Evolutionary conservation across 306 rosid species (phyloP).

Genomic region (Alnus rubra): DNA sequence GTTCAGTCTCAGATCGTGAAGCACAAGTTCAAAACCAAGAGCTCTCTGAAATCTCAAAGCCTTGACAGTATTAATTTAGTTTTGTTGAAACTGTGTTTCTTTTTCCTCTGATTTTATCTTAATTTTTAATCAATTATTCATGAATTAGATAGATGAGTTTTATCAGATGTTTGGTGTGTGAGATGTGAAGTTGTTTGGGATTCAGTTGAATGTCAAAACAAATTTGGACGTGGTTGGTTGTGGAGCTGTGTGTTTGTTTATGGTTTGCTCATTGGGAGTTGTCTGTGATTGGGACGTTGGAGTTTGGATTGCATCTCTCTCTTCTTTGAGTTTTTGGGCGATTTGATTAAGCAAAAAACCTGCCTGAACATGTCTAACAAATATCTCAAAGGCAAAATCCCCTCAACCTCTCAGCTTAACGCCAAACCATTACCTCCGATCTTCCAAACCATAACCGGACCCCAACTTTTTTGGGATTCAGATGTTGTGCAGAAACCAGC

Average conservation of each 20-base stretch:
- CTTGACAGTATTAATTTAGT: neutral
- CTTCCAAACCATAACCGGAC: neutral
- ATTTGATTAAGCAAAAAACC: no score
- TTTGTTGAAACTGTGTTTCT: neutral
- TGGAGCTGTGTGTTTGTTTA: neutral
- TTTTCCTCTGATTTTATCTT: neutral
- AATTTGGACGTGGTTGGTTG: neutral
- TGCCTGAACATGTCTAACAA: no score
- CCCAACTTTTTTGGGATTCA: neutral
- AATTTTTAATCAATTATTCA: neutral
- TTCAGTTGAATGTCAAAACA: neutral
- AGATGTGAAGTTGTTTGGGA: neutral
- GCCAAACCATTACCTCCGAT: neutral
- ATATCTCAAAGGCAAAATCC: neutral
- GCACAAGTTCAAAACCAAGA: neutral
- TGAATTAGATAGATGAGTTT: neutral
- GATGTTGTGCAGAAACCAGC: neutral
- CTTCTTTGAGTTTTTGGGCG: no score
- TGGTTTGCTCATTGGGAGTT: neutral
- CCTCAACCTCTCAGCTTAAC: neutral
- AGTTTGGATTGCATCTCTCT: neutral
- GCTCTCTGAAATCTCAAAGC: neutral
- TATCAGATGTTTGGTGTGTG: neutral
- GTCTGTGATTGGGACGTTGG: neutral
- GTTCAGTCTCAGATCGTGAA: neutral